phyloP scores from a whole-genome alignment of 2,329 filamentous ascomycete genomes.

The Aureobasidium sp. region DNA sequence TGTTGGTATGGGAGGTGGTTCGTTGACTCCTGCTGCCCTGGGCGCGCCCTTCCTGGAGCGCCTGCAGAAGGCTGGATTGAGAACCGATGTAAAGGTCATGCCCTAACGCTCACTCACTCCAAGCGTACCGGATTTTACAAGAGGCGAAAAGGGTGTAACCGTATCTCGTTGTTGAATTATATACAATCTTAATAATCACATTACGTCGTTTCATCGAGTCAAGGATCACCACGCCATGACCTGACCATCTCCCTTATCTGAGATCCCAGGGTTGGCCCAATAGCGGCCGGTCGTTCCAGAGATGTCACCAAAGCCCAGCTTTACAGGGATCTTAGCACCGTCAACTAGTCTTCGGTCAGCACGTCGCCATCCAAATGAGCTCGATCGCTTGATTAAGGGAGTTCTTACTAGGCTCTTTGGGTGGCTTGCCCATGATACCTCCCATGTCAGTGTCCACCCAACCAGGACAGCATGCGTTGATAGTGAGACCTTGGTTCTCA shows the following conservation, averaged over 20 bases:
- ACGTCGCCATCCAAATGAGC: not conserved
- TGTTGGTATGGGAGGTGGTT: slow-evolving; percentile 54
- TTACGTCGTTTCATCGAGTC: not conserved
- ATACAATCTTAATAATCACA: not conserved
- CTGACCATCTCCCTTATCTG: slow-evolving; percentile 25
- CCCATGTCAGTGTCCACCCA: slow-evolving; percentile 34
- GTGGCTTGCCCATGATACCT: slow-evolving; percentile 26
- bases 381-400: not conserved
- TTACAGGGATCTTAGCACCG: slow-evolving; percentile 31
- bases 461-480: slow-evolving; percentile 35
- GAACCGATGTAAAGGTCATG: slow-evolving; percentile 44
- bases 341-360: slow-evolving; percentile 22
- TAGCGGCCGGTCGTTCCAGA: slow-evolving; percentile 29
- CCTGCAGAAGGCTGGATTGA: slow-evolving; percentile 54
- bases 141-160: not conserved
- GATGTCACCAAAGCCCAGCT: slow-evolving; percentile 31
- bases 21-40: slow-evolving; percentile 65
- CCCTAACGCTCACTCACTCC: slow-evolving; percentile 18
- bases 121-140: not conserved
- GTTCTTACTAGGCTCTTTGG: slow-evolving; percentile 24
- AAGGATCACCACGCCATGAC: slow-evolving; percentile 27
- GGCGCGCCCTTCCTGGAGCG: slow-evolving; percentile 62
- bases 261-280: slow-evolving; percentile 31
- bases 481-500: slow-evolving; percentile 24
- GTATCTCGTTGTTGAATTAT: not conserved